phyloP scores from a whole-genome alignment of 73 alveolate genomes.

The Chromera velia region DNA sequence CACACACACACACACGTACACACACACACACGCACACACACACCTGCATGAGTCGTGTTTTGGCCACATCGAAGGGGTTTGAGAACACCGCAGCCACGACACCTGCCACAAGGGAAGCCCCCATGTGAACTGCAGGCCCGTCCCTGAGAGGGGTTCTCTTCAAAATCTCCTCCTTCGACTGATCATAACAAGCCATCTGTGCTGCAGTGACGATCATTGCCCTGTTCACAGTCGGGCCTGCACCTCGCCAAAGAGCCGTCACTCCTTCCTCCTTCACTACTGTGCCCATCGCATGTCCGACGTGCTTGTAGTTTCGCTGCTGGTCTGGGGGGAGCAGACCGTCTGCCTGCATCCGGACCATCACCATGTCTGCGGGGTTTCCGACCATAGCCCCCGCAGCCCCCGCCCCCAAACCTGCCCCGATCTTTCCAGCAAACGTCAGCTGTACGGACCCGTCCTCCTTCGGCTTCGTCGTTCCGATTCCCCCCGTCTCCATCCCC shows the following conservation, averaged over 20 bases:
- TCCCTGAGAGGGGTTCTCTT: neutral
- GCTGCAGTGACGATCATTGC: slow-evolving; percentile 70
- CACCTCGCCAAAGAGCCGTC: slow-evolving; percentile 66
- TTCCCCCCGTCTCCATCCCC: slow-evolving; percentile 26
- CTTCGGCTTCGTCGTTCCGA: slow-evolving; percentile 47
- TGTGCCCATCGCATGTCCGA: slow-evolving; percentile 60
- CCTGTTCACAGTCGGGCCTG: slow-evolving; percentile 71
- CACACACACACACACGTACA: too few species aligned
- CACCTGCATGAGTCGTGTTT: neutral
- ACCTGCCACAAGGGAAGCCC: neutral
- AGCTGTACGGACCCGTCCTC: slow-evolving; percentile 26
- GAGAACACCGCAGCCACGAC: neutral
- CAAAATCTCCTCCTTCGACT: slow-evolving; percentile 50
- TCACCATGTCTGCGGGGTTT: slow-evolving; percentile 70
- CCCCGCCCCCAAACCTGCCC: slow-evolving; percentile 63
- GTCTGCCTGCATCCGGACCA: slow-evolving; percentile 72
- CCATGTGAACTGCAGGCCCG: neutral
- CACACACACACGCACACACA: neutral
- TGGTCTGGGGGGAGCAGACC: slow-evolving; percentile 57
- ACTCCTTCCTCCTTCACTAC: slow-evolving; percentile 77
- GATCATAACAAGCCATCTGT: slow-evolving; percentile 75
- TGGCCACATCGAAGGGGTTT: neutral
- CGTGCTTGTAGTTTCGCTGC: slow-evolving; percentile 69
- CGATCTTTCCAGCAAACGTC: slow-evolving; percentile 48
- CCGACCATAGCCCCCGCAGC: slow-evolving; percentile 72